A percentile compares a stretch with the other conserved stretches of the same genome.
These are phyloP conservation scores for Leccinum solheimii DNA, from an alignment of 1,284 basidiomycete genomes.

Conservation along the genomic window DNA sequence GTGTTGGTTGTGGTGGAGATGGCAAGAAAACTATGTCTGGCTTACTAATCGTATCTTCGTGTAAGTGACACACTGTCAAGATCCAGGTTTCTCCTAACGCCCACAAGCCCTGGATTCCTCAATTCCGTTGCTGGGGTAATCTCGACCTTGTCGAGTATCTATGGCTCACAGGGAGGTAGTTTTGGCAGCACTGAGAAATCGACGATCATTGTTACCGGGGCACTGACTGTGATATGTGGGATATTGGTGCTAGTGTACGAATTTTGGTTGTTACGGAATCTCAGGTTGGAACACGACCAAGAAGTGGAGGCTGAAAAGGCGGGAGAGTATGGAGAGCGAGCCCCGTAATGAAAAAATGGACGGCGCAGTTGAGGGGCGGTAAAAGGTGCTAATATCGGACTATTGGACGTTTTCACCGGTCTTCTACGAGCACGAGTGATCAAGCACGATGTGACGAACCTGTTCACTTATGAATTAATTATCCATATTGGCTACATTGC, in stretches of 20 bases:
- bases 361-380: background rate
- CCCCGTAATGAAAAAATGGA: slow-evolving; percentile 33
- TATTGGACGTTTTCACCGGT: background rate
- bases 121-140: slow-evolving; percentile 56
- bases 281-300: slow-evolving; percentile 46
- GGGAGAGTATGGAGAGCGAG: slow-evolving; percentile 51
- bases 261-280: slow-evolving; percentile 43
- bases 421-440: background rate
- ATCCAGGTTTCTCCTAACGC: slow-evolving; percentile 5
- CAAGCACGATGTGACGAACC: background rate
- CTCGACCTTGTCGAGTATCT: slow-evolving; percentile 52
- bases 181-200: slow-evolving; percentile 42
- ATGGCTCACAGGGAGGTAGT: slow-evolving; percentile 47
- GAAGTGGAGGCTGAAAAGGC: slow-evolving; percentile 45
- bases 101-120: slow-evolving; percentile 48
- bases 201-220: slow-evolving; percentile 50
- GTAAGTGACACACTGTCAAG: slow-evolving; percentile 36
- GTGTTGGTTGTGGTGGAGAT: slow-evolving; percentile 58
- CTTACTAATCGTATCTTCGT: slow-evolving; percentile 55
- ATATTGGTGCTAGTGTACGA: slow-evolving; percentile 42
- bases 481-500: background rate
- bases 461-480: background rate
- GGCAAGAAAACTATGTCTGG: slow-evolving; percentile 64
- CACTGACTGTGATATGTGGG: slow-evolving; percentile 40
- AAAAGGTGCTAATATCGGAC: background rate